Base-by-base conservation (phyloP, 768 basidiomycete genomes). In the Kwoniella newhampshirensis region DNA sequence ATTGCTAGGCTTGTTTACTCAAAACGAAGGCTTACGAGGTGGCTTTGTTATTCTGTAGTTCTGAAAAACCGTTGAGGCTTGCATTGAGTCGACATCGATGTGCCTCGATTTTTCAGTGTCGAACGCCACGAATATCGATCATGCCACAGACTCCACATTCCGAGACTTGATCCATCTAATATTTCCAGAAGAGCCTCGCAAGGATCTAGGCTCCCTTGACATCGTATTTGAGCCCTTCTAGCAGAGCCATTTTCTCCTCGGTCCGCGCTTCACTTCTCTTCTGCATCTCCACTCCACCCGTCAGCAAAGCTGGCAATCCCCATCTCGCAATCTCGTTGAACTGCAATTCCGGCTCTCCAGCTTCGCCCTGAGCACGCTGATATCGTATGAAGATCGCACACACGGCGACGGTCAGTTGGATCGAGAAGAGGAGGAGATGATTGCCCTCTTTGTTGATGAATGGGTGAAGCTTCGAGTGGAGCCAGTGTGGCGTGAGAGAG, bases 191-290 rank as follows among this genome's bases (percentile, higher is more conserved):
- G 13, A 41, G 6, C 7, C 7, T 7, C 26, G 12, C 51, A 39
- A 39, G 25, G 4, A 18, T 15, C 37, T 53, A 62, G n/a, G 50
- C 62, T 20, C 68, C 68, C 51, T 70, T 70, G 39, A 56, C 28
- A 37, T 65, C 42, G 44, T 67, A 70, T 52, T 58, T 67, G 45
- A 63, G 30, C 37, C 39, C 47, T 45, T 71, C 67, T 23, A 67
- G 32, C 37, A 47, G 11, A 8, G 13, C 35, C 36, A 71, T 20
- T 21, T 51, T 60, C 37, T 37, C 40, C 43, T 67, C 57, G 6
- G 52, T 37, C 2, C 55, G 60, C 28, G 36, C 54, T 46, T 68
- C 70, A 8, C 59, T 52, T 35, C 65, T 25, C 26, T 60, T 43
- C 42, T 66, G 64, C 28, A 68, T 47, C 27, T 65, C 60, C 1